Evolutionary conservation across 2,329 filamentous ascomycete species (phyloP), one percentile per base, ranked within the genome.

Genomic region (Fonsecaea monophora): DNA sequence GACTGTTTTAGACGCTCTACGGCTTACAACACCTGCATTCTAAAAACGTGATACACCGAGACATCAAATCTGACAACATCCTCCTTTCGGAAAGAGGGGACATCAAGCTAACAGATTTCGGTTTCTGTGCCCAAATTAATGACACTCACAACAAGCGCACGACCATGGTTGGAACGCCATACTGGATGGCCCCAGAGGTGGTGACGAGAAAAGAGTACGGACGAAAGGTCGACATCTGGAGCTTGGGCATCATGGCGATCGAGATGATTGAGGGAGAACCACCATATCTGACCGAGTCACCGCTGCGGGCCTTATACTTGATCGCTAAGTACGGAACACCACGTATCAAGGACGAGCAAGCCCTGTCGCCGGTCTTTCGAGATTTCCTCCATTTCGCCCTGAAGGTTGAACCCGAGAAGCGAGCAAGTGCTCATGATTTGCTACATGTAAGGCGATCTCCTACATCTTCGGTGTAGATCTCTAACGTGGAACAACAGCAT

Each of bases 181-280:
- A 99, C 80, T 99, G 95, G 95, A 99, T 99, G 95, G 95, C 95
- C 1, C 95, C 95, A 3, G 95, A 99, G 80, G 94, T 99, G 25
- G 95, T 99, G 34, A 98, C 93, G 6, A 86, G 94, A 50, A 98
- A 98, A 79, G 95, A 98, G 80, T 99, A 99, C 79, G 95, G 95
- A 72, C 90, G 94, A 70, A 99, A 98, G 80, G 94, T 99, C 62
- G 95, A 99, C 76, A 97, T 99, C 73, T 99, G 95, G 95, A 96
- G 92, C 66, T 83, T 99, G 53, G 95, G 95, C 66, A 99, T 99
- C 81, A 98, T 99, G 95, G 93, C 95, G 7, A 98, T 99, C 75
- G 95, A 99, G 80, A 99, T 99, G 95, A 97, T 99, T 71, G 95
- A 98, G 81, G 95, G 94, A 77, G 95, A 98, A 78, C 95, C 95